Percentiles rank a stretch among this genome's conserved stretches.
These are phyloP conservation scores for Hypoxylon fuscum DNA, from an alignment of 495 filamentous ascomycete species.

Conservation along the genomic window DNA sequence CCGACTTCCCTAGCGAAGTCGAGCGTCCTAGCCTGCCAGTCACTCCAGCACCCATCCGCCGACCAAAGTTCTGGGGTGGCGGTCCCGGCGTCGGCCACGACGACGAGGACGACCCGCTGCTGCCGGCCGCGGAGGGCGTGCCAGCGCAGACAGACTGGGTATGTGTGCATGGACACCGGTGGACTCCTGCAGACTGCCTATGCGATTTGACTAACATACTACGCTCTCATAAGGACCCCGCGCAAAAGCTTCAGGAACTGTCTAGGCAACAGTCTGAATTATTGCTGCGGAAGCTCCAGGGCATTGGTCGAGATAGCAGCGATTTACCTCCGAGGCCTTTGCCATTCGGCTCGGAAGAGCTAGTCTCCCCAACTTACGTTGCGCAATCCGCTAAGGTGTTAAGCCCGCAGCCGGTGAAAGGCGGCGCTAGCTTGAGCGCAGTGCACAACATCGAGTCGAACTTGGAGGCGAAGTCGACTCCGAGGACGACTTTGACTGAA, in stretches of 20 bases:
- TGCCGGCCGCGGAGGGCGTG: constrained; percentile 81
- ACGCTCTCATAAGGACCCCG: constrained; percentile 70
- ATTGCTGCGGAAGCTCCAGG: constrained; percentile 56
- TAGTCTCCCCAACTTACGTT: constrained; percentile 57
- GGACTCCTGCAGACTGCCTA: constrained; percentile 62
- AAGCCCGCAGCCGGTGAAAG: constrained; percentile 54
- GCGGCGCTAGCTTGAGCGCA: constrained; percentile 41
- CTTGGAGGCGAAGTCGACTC: constrained; percentile 22
- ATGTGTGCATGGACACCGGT: constrained; percentile 68
- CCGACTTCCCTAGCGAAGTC: constrained; percentile 84
- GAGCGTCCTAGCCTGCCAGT: constrained; percentile 92
- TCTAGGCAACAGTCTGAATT: constrained; percentile 68
- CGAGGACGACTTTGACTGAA: constrained; percentile 17
- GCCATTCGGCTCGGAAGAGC: constrained; percentile 59
- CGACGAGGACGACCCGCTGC: constrained; percentile 61
- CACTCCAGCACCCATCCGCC: constrained; percentile 79
- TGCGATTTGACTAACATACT: constrained; percentile 67
- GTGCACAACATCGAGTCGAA: constrained; percentile 41
- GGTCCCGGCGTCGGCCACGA: constrained; percentile 60
- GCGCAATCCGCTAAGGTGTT: constrained; percentile 48
- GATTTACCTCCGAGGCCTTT: constrained; percentile 53
- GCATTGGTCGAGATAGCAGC: constrained; percentile 30
- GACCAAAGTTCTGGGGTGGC: constrained; percentile 48
- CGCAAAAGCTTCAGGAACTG: constrained; percentile 73
- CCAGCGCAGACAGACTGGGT: constrained; percentile 89